phyloP scores from a whole-genome alignment of 768 basidiomycete species.

The Punctularia strigosozonata region DNA sequence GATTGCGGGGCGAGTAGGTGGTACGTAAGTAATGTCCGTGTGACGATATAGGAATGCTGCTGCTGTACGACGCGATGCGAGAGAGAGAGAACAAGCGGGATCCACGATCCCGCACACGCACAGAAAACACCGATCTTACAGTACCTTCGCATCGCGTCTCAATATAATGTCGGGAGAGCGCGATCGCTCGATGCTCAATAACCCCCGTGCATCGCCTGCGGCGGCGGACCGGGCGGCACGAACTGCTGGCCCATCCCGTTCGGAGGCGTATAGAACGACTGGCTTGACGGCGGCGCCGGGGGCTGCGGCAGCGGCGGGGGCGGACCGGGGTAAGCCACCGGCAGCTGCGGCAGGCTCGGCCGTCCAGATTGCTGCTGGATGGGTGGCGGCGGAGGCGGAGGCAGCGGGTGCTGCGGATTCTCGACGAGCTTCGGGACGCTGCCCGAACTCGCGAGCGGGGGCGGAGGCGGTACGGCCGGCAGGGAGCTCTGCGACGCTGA shows the following conservation, averaged over 20 bases:
- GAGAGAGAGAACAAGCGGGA: no score
- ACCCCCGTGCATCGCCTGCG: neutral
- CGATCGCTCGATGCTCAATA: neutral
- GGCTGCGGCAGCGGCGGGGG: constrained; percentile 4
- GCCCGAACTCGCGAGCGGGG: constrained; percentile 5
- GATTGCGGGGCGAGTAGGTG: no score
- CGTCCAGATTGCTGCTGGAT: constrained; percentile 21
- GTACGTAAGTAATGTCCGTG: no score
- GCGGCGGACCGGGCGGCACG: neutral
- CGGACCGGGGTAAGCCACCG: constrained; percentile 28
- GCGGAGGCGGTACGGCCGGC: constrained; percentile 4
- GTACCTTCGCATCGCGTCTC: no score
- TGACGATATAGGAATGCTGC: no score
- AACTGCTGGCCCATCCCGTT: neutral
- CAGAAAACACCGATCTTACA: no score
- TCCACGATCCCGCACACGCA: no score
- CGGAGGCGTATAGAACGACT: constrained; percentile 4
- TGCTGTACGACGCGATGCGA: no score
- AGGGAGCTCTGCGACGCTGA: constrained; percentile 2
- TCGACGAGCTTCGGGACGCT: neutral
- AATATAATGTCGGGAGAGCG: neutral
- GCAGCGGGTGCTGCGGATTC: neutral
- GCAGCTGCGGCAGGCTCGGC: constrained; percentile 41
- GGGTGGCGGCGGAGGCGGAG: constrained; percentile 5
- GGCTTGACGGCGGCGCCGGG: constrained; percentile 8